Conservation (phyloP, 2,329 filamentous ascomycete genomes). For the Cladophialophora yegresii region DNA sequence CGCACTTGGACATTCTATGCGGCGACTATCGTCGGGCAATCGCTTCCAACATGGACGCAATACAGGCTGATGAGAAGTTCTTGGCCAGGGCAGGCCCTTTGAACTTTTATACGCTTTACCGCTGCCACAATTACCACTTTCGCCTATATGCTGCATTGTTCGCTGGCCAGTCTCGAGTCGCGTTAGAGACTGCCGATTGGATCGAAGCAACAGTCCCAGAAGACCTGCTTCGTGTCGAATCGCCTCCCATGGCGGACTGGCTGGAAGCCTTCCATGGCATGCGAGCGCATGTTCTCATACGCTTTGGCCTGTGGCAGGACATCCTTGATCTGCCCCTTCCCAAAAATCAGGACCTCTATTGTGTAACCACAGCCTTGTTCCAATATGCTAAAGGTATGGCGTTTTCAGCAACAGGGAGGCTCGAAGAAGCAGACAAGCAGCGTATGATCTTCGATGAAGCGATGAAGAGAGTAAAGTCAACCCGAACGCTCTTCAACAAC, state of each 20-base stretch:
- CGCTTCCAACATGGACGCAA: constrained; percentile 66
- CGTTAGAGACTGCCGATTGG: constrained; percentile 60
- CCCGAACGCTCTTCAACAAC: constrained; percentile 70
- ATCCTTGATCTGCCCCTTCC: constrained; percentile 61
- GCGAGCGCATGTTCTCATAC: constrained; percentile 68
- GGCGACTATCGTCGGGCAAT: constrained; percentile 71
- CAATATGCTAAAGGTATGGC: constrained; percentile 71
- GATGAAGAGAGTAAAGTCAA: constrained; percentile 55
- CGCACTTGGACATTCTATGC: constrained; percentile 71
- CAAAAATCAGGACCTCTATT: constrained; percentile 62
- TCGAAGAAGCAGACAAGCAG: constrained; percentile 58
- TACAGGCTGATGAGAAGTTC: constrained; percentile 68
- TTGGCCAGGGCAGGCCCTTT: constrained; percentile 59
- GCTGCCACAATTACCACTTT: constrained; percentile 74
- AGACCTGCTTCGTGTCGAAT: constrained; percentile 63
- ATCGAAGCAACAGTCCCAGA: constrained; percentile 66
- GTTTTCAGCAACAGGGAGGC: constrained; percentile 58
- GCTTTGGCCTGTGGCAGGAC: constrained; percentile 73
- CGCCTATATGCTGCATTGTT: constrained; percentile 78
- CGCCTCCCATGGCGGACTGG: constrained; percentile 77
- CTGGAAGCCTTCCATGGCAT: constrained; percentile 70
- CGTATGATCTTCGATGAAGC: constrained; percentile 57
- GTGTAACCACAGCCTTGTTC: constrained; percentile 67
- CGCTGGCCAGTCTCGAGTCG: constrained; percentile 63
- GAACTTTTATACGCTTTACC: constrained; percentile 77